phyloP scores from a whole-genome alignment of 2,329 filamentous ascomycete species.

The Aspergillus sp. region DNA sequence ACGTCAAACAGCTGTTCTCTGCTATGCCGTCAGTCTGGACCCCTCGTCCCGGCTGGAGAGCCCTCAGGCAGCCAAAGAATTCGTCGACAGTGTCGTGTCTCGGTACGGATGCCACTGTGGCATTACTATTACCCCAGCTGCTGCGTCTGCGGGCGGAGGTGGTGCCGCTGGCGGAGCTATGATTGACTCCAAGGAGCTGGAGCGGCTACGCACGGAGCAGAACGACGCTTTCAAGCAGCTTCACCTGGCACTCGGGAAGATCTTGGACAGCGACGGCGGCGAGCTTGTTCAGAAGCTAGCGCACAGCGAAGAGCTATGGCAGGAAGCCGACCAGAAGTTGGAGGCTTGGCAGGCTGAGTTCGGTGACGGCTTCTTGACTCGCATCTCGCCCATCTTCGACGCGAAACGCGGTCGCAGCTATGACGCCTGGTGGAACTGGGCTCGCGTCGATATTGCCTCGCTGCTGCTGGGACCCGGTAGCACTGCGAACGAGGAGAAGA shows the following conservation, averaged over 20 bases:
- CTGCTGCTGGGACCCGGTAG: not conserved
- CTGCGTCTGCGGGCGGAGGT: not conserved
- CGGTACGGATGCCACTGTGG: not conserved
- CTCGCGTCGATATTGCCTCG: not conserved
- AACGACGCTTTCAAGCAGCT: not conserved
- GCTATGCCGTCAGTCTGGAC: not conserved
- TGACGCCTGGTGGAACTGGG: slow-evolving; percentile 9
- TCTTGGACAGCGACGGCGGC: not conserved
- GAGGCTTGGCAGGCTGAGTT: slow-evolving; percentile 4
- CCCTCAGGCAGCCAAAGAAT: not conserved
- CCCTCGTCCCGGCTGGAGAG: not conserved
- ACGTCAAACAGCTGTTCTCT: slow-evolving; percentile 6
- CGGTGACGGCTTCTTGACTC: slow-evolving; percentile 1
- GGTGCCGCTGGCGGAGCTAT: not conserved
- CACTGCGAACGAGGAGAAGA: not conserved
- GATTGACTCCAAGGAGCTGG: not conserved
- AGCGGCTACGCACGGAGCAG: not conserved
- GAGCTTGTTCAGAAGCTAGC: not conserved
- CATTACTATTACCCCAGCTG: not conserved
- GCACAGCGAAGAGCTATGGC: not conserved
- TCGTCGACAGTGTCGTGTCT: not conserved
- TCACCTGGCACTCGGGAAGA: slow-evolving; percentile 1
- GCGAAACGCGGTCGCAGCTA: not conserved
- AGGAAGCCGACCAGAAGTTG: not conserved
- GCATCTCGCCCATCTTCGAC: slow-evolving; percentile 4